A percentile compares a stretch with the other conserved stretches of the same genome.
phyloP scores from a whole-genome alignment of 2,329 filamentous ascomycete species.

The Fusarium mundagurra region DNA sequence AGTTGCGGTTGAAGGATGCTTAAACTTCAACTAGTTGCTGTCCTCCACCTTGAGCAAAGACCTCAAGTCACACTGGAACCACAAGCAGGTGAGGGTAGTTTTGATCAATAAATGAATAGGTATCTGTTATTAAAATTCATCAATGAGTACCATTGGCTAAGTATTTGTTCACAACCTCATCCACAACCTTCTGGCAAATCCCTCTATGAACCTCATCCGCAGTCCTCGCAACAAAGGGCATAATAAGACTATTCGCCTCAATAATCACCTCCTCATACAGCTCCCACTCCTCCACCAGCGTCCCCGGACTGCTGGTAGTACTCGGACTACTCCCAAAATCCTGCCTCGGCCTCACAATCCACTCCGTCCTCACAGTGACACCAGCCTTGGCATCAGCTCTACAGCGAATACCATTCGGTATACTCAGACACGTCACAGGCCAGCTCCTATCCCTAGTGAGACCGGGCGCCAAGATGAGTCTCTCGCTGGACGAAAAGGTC shows the following conservation, averaged over 20 bases:
- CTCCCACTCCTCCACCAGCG: conserved; percentile 25
- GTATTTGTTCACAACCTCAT: conserved; percentile 13
- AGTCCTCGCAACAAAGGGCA: conserved; percentile 27
- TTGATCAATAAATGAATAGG: neutral
- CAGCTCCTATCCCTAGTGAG: conserved; percentile 13
- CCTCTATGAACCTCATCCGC: conserved; percentile 7
- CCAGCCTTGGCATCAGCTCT: conserved; percentile 23
- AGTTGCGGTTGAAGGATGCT: neutral
- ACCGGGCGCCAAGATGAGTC: conserved; percentile 11
- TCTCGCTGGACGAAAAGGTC: conserved; percentile 3
- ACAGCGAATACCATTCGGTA: conserved; percentile 17
- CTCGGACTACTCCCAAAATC: conserved; percentile 6
- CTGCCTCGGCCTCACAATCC: conserved; percentile 9
- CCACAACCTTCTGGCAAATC: conserved; percentile 20
- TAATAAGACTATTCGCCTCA: conserved; percentile 20
- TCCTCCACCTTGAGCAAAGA: neutral
- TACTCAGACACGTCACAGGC: conserved; percentile 23
- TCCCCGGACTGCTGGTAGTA: conserved; percentile 5
- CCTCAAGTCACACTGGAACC: rapidly evolving
- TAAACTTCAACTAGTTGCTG: neutral
- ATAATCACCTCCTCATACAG: conserved; percentile 22
- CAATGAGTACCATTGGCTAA: neutral
- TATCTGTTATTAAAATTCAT: neutral
- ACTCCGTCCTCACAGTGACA: conserved; percentile 25
- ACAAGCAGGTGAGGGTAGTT: rapidly evolving